Evolutionary conservation across 371 early-diverging fungal species (phyloP).

Genomic region (Lichtheimia hyalospora): DNA sequence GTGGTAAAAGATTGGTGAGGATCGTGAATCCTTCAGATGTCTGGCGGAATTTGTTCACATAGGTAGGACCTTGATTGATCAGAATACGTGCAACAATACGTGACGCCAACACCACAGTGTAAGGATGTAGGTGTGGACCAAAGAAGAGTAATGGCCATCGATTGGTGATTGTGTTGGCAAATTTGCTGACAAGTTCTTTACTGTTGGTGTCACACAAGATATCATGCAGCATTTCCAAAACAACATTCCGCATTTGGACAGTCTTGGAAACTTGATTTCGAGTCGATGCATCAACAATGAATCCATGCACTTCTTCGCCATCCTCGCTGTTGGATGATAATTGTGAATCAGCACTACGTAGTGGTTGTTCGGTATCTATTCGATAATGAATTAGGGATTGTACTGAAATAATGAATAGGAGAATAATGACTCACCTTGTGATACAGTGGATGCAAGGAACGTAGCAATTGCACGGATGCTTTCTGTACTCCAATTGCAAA

Average conservation of each 20-base stretch:
- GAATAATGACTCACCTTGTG: constrained; percentile 43
- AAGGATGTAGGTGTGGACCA: constrained; percentile 53
- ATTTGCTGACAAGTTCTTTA: constrained; percentile 49
- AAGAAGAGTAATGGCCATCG: constrained; percentile 75
- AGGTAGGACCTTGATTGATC: constrained; percentile 51
- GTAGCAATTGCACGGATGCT: constrained; percentile 66
- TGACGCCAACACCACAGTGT: constrained; percentile 58
- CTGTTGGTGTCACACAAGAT: constrained; percentile 57
- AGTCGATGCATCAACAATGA: constrained; percentile 43
- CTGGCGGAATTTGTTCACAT: constrained; percentile 55
- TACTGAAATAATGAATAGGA: background rate
- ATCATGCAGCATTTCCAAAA: constrained; percentile 74
- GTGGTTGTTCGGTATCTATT: too few species aligned
- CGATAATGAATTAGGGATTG: too few species aligned
- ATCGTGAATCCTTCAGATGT: constrained; percentile 65
- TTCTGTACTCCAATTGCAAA: constrained; percentile 65
- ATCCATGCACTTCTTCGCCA: constrained; percentile 4
- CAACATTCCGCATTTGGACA: constrained; percentile 63
- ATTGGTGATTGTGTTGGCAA: constrained; percentile 64
- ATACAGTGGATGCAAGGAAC: constrained; percentile 67
- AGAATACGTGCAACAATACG: constrained; percentile 61
- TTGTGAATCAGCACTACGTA: background rate
- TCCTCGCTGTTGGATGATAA: background rate
- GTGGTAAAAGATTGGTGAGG: constrained; percentile 52
- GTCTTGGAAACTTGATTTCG: constrained; percentile 28